Evolutionary conservation across 768 basidiomycete species (phyloP), one percentile per base, ranked within the genome.

Genomic region (Exidia glandulosa): DNA sequence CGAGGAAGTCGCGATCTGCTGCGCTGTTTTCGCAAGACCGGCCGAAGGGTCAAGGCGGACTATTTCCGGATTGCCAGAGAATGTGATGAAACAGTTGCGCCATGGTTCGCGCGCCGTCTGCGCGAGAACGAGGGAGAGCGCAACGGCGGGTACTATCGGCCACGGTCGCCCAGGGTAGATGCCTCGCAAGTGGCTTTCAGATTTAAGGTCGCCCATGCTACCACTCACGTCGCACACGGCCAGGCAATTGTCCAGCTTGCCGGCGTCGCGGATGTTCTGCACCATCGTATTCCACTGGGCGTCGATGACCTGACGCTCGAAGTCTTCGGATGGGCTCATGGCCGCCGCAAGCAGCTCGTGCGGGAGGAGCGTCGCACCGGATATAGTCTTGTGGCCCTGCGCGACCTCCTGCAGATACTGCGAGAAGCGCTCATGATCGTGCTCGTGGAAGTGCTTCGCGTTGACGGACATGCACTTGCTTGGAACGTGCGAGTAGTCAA

Each of bases 201-300:
- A 2, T 30, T 2, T 62, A 16, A 2, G 29, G 71, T 63, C n/a
- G 1, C 83, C 85, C 88, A 88, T 89, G 9, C 84, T 86, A 0
- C 84, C 86, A 0, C 85, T 87, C 16, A 88, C 86, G 65, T 89
- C 88, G 69, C 85, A 88, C 31, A 88, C 65, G 0, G 87, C 87
- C 29, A 90, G 66, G 12, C 79, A 76, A 62, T 83, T 86, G 1
- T 84, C 79, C 37, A 90, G 65, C n/a, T 70, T 68, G 1, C 85
- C 83, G 0, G 77, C 71, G 32, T 81, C 79, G n/a, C 75, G 75
- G 3, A 87, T 70, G 4, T 74, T 74, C 19, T 74, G 70, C 33
- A 88, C 70, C 50, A 88, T 73, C 0, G 82, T 73, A 59, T 77
- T 76, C 87, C 87, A 89, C 70, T 89, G 87, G 0, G 77, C 80